Percentiles rank a stretch among this genome's conserved stretches.
Conservation (phyloP, 2,329 filamentous ascomycete genomes). For the Colletotrichum aenigma region DNA sequence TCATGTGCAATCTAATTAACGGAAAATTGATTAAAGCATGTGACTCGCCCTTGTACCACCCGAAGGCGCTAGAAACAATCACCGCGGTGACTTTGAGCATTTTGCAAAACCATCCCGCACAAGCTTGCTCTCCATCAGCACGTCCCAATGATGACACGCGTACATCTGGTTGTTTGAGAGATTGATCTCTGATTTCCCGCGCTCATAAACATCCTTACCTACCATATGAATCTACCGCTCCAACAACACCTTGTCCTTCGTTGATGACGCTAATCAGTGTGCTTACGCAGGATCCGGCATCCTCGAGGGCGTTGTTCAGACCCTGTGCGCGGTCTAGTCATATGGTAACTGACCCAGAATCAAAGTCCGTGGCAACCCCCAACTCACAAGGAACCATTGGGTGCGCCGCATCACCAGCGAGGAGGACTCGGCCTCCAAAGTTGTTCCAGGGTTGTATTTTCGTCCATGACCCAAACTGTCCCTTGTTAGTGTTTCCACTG, state of each 20-base stretch:
- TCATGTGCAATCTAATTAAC: background rate
- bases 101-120: background rate
- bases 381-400: background rate
- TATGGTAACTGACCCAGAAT: fast-evolving
- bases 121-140: background rate
- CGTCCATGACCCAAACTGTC: background rate
- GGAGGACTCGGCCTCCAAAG: background rate
- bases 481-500: background rate
- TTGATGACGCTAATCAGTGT: background rate
- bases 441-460: background rate
- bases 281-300: background rate
- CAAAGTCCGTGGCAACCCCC: background rate
- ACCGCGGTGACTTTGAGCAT: background rate
- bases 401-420: background rate
- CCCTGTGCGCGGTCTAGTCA: background rate
- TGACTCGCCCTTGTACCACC: background rate
- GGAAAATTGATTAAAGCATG: background rate
- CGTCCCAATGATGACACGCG: background rate
- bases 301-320: background rate
- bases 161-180: background rate
- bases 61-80: background rate
- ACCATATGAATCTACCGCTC: background rate
- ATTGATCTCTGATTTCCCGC: background rate
- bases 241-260: background rate
- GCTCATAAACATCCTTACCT: background rate